A percentile compares a stretch with the other conserved stretches of the same genome.
phyloP scores from a whole-genome alignment of 371 early-diverging fungal genomes.

The Zychaea mexicana region DNA sequence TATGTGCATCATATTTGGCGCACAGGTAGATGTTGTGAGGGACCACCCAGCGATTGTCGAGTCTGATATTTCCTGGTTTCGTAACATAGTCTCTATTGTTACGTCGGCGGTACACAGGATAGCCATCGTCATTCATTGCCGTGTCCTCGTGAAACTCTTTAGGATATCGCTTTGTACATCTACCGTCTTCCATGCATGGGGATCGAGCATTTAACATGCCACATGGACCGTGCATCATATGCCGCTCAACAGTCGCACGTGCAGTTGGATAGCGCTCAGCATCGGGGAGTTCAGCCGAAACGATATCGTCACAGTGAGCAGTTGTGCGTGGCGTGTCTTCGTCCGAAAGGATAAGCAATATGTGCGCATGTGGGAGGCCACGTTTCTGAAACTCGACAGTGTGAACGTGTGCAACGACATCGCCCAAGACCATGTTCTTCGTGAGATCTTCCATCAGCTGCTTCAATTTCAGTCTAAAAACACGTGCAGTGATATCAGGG shows the following conservation, averaged over 20 bases:
- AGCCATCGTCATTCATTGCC: slow-evolving; percentile 2
- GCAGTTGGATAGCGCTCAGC: slow-evolving; percentile 10
- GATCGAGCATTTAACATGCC: slow-evolving; percentile 5
- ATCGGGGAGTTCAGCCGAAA: slow-evolving; percentile 38
- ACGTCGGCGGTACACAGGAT: slow-evolving; percentile 5
- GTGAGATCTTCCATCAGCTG: slow-evolving; percentile 19
- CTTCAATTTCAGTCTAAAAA: background rate
- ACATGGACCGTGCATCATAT: slow-evolving; percentile 41
- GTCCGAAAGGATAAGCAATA: too few species aligned
- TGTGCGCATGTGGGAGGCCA: slow-evolving; percentile 30
- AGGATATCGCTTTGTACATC: slow-evolving; percentile 19
- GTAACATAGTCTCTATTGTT: background rate
- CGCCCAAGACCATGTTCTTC: slow-evolving; percentile 22
- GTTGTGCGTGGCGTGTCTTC: slow-evolving; percentile 17
- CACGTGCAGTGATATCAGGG: background rate
- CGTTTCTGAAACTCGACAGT: slow-evolving; percentile 30
- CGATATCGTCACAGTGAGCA: slow-evolving; percentile 23
- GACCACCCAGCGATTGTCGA: slow-evolving; percentile 31
- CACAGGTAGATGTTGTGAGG: slow-evolving; percentile 31
- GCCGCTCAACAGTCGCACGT: slow-evolving; percentile 24
- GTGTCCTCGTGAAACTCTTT: slow-evolving; percentile 11
- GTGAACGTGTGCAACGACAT: slow-evolving; percentile 10
- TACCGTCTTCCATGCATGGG: slow-evolving; percentile 27
- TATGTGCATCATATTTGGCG: slow-evolving; percentile 42
- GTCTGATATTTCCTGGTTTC: background rate